Evolutionary conservation across 2,329 filamentous ascomycete genomes (phyloP), one percentile per base, ranked within the genome.

Genomic region (Phaeomoniella chlamydospora): DNA sequence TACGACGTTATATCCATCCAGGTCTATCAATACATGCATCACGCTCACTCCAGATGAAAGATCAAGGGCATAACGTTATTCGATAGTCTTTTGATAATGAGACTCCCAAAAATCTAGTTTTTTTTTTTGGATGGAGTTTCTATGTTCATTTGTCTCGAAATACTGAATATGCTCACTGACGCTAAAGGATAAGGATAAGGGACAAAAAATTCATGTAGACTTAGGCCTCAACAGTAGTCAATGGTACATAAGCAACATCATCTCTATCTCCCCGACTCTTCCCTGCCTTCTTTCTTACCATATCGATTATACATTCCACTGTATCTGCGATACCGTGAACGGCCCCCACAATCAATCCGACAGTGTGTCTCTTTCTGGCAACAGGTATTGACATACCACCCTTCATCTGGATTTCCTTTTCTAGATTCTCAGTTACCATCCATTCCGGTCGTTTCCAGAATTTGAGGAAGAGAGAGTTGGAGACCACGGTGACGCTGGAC

Each of bases 401-500:
- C 29, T 46, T 38, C 13, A 37, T 45, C n/a, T 47, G 43, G 15
- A 67, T 64, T 37, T 71, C 71, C 45, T 70, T 68, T 45, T 80
- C 74, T 18, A 80, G 62, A 11, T 67, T 64, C 4, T 72, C 71
- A 44, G 81, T 74, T 32, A 83, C 74, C 82, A 96, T 88, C 86
- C 86, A 96, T 18, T 61, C 59, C 0, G 90, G 90, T 12, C 87
- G 67, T 43, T 66, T 73, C 87, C 88, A 96, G 54, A 84, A 77
- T 54, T 85, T 92, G 41, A 98, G 66, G 29, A 93, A 67, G 38
- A 98, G 62, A 46, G 78, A 85, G 55, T 79, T 87, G 4, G 78
- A 66, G 1, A 96, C 88, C 3, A 98, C 90, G 40, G 80, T 90
- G 33, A 98, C 85, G 45, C 80, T 88, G 39, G 81, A 90, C 44